Evolutionary conservation across 2,329 filamentous ascomycete genomes (phyloP).

Genomic region (Gnomoniopsis smithogilvyi): DNA sequence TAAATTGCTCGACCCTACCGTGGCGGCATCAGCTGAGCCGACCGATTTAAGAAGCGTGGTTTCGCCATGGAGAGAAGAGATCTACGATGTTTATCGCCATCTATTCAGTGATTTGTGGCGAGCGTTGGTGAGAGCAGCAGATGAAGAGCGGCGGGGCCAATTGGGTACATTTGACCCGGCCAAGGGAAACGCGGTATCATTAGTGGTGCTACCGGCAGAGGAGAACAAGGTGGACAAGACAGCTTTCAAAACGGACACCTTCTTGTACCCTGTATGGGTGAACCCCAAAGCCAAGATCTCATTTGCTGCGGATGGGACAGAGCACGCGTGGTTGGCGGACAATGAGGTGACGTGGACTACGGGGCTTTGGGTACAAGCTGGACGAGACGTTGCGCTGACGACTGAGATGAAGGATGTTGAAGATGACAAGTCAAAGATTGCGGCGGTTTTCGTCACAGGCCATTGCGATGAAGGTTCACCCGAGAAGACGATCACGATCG

Average conservation of each 20-base stretch:
- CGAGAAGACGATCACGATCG: not conserved
- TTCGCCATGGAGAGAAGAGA: slow-evolving; percentile 15
- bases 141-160: not conserved
- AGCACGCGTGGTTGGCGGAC: slow-evolving; percentile 5
- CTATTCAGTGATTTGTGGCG: slow-evolving; percentile 19
- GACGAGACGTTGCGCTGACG: slow-evolving; percentile 9
- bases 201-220: slow-evolving; percentile 7
- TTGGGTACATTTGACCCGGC: slow-evolving; percentile 14
- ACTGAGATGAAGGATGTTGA: slow-evolving; percentile 4
- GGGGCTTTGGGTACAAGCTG: slow-evolving; percentile 15
- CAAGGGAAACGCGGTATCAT: slow-evolving; percentile 10
- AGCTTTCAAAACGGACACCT: slow-evolving; percentile 15
- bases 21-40: not conserved
- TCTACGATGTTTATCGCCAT: slow-evolving; percentile 18
- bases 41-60: slow-evolving; percentile 11
- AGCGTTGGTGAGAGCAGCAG: not conserved
- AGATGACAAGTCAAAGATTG: slow-evolving; percentile 3
- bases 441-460: slow-evolving; percentile 17
- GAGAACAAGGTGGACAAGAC: slow-evolving; percentile 7
- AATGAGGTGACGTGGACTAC: slow-evolving; percentile 15
- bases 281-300: slow-evolving; percentile 1
- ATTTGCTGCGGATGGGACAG: not conserved
- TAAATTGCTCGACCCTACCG: slow-evolving; percentile 10
- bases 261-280: slow-evolving; percentile 17
- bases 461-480: slow-evolving; percentile 8